Base-by-base conservation (phyloP, 192 early-diverging fungal genomes). In the Linnemannia zychae region DNA sequence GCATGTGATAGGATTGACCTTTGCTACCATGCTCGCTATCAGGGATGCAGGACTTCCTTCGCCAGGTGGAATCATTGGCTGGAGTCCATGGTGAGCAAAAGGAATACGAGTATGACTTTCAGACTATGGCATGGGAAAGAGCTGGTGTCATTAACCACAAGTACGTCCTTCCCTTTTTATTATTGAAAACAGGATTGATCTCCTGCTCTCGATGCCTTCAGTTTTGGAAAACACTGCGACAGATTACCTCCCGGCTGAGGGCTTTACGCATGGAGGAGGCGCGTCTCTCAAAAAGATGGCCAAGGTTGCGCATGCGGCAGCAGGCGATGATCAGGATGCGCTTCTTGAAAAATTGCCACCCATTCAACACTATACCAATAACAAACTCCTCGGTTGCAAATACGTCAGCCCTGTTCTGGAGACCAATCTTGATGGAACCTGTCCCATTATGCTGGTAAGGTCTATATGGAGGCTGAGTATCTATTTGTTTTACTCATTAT, bases 1-100 rank as follows among this genome's bases (percentile, higher is more conserved):
- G 57, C 57, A 63, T 63, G 57, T 63, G 57, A 63, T 71, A 87
- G 84, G 82, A 74, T 75, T 96, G 12, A 88, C 92, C 0, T 71
- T 95, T 20, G 90, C 93, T 0, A 76, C 87, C 4, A 79, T 92
- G 75, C 68, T 93, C 12, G 91, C 90, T 52, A 89, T 95, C 49
- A 80, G 91, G 17, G 91, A 95, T 72, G 79, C 90, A 9, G 84
- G 90, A 7, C 71, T 94, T 24, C 91, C 90, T 9, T 75, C 90
- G 69, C 94, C 95, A 16, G 92, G 78, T 7, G 93, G 90, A 7
- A 88, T 86, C 18, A 90, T 89, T 28, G 81, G 89, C 7, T 81
- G 94, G 84, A 93, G 92, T 52, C 95, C 95, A 22, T 96, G 95
- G 95, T 84, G 71, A 69, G 78, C 57, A 31, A 11, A n/a, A 67